Evolutionary conservation across 1,284 basidiomycete genomes (phyloP).

Genomic region (Pterula multifida): DNA sequence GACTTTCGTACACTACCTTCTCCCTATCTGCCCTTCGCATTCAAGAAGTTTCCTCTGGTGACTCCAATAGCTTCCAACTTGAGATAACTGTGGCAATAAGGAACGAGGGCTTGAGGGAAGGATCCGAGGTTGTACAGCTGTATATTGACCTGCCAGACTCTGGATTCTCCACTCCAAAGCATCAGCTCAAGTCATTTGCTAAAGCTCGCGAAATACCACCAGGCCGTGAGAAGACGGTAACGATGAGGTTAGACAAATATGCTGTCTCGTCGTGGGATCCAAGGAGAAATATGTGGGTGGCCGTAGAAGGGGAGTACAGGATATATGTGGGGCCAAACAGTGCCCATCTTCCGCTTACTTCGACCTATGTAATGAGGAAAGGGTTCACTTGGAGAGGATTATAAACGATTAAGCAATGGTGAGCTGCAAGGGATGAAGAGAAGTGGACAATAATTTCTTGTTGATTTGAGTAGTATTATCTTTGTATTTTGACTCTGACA

Average conservation of each 20-base stretch:
- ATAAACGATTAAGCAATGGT: too few relatives aligned
- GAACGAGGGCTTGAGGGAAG: slow-evolving; percentile 44
- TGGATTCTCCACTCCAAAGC: slow-evolving; percentile 39
- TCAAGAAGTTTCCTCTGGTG: slow-evolving; percentile 17
- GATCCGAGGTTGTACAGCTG: slow-evolving; percentile 58
- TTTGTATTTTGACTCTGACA: too few relatives aligned
- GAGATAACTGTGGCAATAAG: slow-evolving; percentile 32
- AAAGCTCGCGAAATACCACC: slow-evolving; percentile 39
- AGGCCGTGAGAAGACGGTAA: slow-evolving; percentile 26
- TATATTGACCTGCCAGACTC: slow-evolving; percentile 49
- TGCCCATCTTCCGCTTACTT: background rate
- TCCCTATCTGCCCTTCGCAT: slow-evolving; percentile 33
- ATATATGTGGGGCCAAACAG: slow-evolving; percentile 31
- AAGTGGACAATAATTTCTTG: background rate
- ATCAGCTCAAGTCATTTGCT: slow-evolving; percentile 48
- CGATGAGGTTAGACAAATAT: slow-evolving; percentile 44
- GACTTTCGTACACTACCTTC: slow-evolving; percentile 67
- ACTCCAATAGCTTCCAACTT: slow-evolving; percentile 9
- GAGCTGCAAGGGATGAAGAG: too few relatives aligned
- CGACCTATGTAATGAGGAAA: background rate
- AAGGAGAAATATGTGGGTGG: slow-evolving; percentile 27
- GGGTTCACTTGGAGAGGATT: background rate
- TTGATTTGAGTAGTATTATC: background rate
- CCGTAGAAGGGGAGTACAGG: slow-evolving; percentile 29
- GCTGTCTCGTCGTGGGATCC: slow-evolving; percentile 48